phyloP scores from a whole-genome alignment of 2,329 filamentous ascomycete genomes.

The Talaromyces sp. region DNA sequence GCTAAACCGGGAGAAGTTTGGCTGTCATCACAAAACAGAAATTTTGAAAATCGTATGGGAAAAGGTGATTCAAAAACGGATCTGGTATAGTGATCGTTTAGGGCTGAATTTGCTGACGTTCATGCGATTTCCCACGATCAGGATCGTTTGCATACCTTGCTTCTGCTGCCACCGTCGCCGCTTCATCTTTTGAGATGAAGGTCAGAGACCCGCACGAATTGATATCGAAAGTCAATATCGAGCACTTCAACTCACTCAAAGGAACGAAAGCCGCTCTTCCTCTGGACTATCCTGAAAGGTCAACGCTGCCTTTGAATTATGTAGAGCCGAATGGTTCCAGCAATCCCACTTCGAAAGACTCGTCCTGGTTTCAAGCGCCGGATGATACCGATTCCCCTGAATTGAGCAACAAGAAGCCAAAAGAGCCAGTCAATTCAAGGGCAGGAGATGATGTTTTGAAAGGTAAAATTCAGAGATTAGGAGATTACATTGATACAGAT shows the following conservation, averaged over 20 bases:
- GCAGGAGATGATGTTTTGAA: conserved; percentile 22
- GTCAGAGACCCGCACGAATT: conserved; percentile 38
- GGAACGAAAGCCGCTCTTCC: not conserved
- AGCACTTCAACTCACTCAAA: conserved; percentile 19
- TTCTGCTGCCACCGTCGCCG: conserved; percentile 48
- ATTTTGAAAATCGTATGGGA: conserved; percentile 49
- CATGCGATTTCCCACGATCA: conserved; percentile 17
- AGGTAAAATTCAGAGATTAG: conserved; percentile 41
- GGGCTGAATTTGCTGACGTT: not conserved
- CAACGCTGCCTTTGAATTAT: not conserved
- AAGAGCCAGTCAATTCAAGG: not conserved
- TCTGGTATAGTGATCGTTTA: too few species aligned
- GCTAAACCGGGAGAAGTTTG: conserved; percentile 44
- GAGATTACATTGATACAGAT: conserved; percentile 47
- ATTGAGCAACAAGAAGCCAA: not conserved
- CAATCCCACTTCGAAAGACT: not conserved
- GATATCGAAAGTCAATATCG: conserved; percentile 29
- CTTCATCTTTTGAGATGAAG: conserved; percentile 47
- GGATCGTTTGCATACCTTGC: conserved; percentile 46
- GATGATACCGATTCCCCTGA: not conserved
- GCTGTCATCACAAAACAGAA: conserved; percentile 48
- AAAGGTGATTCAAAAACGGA: conserved; percentile 27
- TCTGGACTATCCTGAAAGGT: not conserved
- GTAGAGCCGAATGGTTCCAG: conserved; percentile 16
- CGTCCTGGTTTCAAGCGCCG: not conserved